Evolutionary conservation across 208 protist species (phyloP), one percentile per base, ranked within the genome.

Genomic region (Leishmania martiniquensis): DNA sequence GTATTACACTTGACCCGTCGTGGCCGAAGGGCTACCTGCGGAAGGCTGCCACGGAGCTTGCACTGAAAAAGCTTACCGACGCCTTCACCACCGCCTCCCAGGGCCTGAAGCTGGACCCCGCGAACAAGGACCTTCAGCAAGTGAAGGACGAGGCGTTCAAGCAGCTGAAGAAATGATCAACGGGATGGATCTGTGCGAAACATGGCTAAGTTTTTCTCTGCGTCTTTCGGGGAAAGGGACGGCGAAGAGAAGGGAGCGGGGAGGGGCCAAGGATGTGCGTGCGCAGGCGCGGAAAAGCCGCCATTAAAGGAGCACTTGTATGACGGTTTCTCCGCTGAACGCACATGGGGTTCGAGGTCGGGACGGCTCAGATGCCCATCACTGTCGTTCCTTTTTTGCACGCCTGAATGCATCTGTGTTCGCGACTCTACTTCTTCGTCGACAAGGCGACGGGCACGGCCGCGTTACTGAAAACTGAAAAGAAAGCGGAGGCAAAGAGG

Each of bases 21-120:
- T 99, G 96, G 95, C 79, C 94, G 13, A 98, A 98, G 87, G 97
- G 96, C 54, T 99, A 98, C 82, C 87, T 97, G 39, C 93, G 98
- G 65, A 95, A 95, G 83, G 91, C 86, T 22, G 91, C 91, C 10
- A 94, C 91, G 0, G 85, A 93, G 74, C 80, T 95, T 1, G 91
- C 87, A 32, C 70, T 97, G 76, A 92, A 93, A 62, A 83, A 74
- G 54, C 87, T 88, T 69, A 87, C 85, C 9, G 94, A 96, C 44
- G 86, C 92, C 15, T 54, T 89, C 32, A 77, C 84, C 51, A 91
- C 92, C 5, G 90, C 88, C 17, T 86, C 82, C 17, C 68, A 87
- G 32, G 94, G 94, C 20, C 76, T 97, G 42, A 87, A 85, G 65
- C 72, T 96, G 10, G 91, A 95, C 55, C 80, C 88, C 1, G 75